Base-by-base conservation (phyloP, 371 early-diverging fungal genomes). In the Batkoa obscura region DNA sequence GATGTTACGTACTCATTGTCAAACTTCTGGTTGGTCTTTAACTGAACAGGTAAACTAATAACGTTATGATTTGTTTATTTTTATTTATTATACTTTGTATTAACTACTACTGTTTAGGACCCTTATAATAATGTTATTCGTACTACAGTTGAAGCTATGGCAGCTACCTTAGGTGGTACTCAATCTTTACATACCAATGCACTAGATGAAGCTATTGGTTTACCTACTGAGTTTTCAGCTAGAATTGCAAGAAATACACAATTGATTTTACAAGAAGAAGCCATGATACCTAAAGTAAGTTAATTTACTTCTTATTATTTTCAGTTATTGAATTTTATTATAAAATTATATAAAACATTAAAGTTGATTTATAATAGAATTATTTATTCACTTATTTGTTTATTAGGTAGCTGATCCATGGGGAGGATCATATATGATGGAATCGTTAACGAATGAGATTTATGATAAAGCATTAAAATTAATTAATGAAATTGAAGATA, bases 351-450 rank as follows among this genome's bases (percentile, higher is more conserved):
- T n/a, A n/a, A n/a, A n/a, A n/a, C n/a, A n/a, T n/a, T n/a, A n/a
- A n/a, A n/a, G n/a, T n/a, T n/a, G n/a, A n/a, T n/a, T n/a, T n/a
- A n/a, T n/a, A n/a, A n/a, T n/a, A n/a, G n/a, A n/a, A n/a, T n/a
- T n/a, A n/a, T n/a, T n/a, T n/a, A n/a, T n/a, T n/a, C 51, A 10
- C 5, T 30, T 51, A 15, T 42, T n/a, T 6, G 23, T 34, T 17
- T 61, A 8, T 10, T 60, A 64, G 63, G 78, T 81, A 8, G 84
- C 83, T 37, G 88, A 87, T 56, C 88, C 88, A 1, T 88, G 85
- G 85, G 89, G 83, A 2, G 89, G 89, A 9, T 81, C 81, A n/a
- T 88, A 84, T 68, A 79, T 88, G 81, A 88, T 88, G 85, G 89
- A 88, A 69, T 76, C 80, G 2, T 67, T 88, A 68, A 88, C 89